Evolutionary conservation across 1,284 basidiomycete genomes (phyloP).

Genomic region (Ceratobasidium sp.): DNA sequence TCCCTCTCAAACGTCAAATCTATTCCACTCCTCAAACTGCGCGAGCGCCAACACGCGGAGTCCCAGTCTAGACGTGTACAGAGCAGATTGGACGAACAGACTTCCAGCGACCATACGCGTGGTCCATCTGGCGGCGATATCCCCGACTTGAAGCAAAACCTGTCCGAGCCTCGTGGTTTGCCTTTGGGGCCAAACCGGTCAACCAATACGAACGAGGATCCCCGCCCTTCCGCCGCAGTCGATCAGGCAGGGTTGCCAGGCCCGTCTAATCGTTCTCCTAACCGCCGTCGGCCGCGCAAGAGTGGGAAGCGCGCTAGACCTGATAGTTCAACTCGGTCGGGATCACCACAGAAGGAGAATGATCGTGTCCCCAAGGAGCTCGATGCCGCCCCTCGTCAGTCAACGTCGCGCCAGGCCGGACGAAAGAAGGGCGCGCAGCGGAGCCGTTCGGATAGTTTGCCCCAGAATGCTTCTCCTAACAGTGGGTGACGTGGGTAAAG

Average conservation of each 20-base stretch:
- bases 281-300: conserved; percentile 30
- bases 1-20: conserved; percentile 32
- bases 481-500: neutral
- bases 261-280: neutral
- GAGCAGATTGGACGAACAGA: too few species aligned
- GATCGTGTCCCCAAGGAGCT: neutral
- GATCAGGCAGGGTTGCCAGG: neutral
- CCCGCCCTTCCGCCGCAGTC: neutral
- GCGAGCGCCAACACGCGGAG: conserved; percentile 31
- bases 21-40: conserved; percentile 40
- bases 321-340: neutral
- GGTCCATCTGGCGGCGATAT: neutral
- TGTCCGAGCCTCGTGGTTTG: neutral
- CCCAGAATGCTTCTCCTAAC: conserved; percentile 4
- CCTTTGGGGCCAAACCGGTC: neutral
- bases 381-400: neutral
- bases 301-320: conserved; percentile 2
- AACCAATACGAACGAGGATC: neutral
- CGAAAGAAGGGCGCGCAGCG: conserved; percentile 14
- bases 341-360: conserved; percentile 19
- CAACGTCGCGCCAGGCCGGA: conserved; percentile 1
- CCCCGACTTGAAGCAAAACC: neutral
- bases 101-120: neutral
- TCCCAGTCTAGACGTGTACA: neutral
- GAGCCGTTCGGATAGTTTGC: conserved; percentile 23